Evolutionary conservation across 306 rosid species (phyloP).

Genomic region (Urtica urens): DNA sequence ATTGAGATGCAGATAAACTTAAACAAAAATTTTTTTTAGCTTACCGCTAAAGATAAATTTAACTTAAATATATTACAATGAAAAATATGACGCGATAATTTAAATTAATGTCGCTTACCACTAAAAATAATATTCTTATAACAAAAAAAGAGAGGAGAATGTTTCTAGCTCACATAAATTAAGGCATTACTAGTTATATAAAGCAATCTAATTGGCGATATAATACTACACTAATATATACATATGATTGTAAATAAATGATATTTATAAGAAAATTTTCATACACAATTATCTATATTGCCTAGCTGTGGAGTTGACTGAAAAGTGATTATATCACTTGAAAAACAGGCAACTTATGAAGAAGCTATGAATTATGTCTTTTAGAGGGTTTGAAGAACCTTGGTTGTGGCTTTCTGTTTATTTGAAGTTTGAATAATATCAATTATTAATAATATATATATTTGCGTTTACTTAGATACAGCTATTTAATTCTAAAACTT

Average conservation of each 20-base stretch:
- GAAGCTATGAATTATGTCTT: background rate
- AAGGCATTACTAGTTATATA: no score
- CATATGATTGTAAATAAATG: background rate
- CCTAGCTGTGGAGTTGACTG: slow-evolving; percentile 5
- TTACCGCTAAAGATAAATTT: no score
- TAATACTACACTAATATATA: no score
- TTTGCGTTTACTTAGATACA: background rate
- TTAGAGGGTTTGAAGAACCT: background rate
- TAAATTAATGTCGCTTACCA: no score
- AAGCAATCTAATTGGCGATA: no score
- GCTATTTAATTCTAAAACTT: background rate
- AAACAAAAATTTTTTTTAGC: no score
- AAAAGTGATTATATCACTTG: slow-evolving; percentile 4
- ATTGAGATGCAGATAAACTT: no score
- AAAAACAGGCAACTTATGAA: slow-evolving; percentile 8
- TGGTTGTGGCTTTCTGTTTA: background rate
- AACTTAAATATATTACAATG: no score
- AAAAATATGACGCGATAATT: no score
- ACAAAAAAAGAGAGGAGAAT: no score
- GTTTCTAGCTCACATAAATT: no score
- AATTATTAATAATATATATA: background rate
- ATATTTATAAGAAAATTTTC: background rate
- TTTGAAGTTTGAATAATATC: background rate
- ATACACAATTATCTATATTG: background rate
- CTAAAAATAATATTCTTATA: no score